These are phyloP conservation scores for Calonectria pauciramosa DNA, from an alignment of 2,329 filamentous ascomycete genomes.

Conservation along the genomic window DNA sequence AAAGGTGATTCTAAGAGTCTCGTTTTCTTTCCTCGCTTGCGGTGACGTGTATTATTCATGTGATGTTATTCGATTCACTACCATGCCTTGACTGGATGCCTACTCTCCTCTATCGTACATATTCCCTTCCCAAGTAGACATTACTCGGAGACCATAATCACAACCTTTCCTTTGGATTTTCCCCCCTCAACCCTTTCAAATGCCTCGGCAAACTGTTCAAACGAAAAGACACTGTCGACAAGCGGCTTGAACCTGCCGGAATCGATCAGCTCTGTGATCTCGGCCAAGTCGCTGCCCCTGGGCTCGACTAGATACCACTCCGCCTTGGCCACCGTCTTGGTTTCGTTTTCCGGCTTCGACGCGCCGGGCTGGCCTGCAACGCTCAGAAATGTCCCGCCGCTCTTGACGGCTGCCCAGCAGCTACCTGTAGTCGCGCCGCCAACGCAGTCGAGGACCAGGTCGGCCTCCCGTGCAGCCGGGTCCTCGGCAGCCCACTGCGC, in stretches of 20 bases:
- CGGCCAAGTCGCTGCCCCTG: conserved; percentile 50
- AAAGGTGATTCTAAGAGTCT: not conserved
- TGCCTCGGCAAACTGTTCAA: conserved; percentile 54
- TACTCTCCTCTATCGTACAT: not conserved
- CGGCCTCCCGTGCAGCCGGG: conserved; percentile 43
- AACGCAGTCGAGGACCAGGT: conserved; percentile 54
- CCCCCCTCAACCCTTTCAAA: conserved; percentile 54
- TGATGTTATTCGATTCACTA: not conserved
- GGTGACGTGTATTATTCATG: not conserved
- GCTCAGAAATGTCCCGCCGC: conserved; percentile 51
- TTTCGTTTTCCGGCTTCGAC: conserved; percentile 46
- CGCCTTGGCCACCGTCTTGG: conserved; percentile 47
- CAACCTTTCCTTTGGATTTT: conserved; percentile 54
- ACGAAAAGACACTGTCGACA: conserved; percentile 56
- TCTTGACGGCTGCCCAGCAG: conserved; percentile 53
- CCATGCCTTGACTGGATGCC: not conserved
- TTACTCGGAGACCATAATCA: conserved; percentile 49
- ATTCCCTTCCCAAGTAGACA: not conserved
- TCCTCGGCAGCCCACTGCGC: conserved; percentile 49
- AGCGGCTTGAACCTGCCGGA: conserved; percentile 48
- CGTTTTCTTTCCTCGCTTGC: not conserved
- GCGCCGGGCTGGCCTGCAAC: conserved; percentile 48
- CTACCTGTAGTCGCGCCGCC: conserved; percentile 50
- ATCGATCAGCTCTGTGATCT: conserved; percentile 52
- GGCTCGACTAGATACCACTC: conserved; percentile 56